phyloP scores from a whole-genome alignment of 148 eudicot genomes.

The Rhododendron kiyosumense region DNA sequence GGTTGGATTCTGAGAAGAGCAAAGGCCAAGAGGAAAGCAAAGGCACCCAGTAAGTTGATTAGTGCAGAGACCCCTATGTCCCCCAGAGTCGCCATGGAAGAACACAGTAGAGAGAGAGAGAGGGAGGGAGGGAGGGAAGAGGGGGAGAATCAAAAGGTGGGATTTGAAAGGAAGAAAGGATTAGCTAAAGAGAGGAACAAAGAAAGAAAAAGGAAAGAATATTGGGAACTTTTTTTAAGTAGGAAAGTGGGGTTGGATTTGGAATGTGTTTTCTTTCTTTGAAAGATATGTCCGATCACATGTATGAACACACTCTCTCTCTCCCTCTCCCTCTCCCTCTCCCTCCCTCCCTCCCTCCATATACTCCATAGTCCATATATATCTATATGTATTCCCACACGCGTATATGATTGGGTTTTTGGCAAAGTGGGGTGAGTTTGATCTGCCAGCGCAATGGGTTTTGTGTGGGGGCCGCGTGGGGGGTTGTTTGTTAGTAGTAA shows the following conservation, averaged over 20 bases:
- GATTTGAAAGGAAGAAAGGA: neutral
- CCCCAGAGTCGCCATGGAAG: conserved; percentile 61
- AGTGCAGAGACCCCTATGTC: conserved; percentile 94
- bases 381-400: neutral
- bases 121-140: neutral
- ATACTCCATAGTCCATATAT: too few relatives aligned
- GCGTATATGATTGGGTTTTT: neutral
- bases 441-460: too few relatives aligned
- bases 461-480: too few relatives aligned
- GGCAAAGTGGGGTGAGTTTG: neutral
- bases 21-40: conserved; percentile 83
- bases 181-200: neutral
- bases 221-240: conserved; percentile 7
- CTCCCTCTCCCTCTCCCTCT: neutral
- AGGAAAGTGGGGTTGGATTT: neutral
- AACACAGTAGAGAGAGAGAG: conserved; percentile 6
- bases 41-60: conserved; percentile 66
- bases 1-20: conserved; percentile 91
- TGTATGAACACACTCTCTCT: neutral
- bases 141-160: conserved; percentile 3
- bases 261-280: neutral
- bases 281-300: neutral
- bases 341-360: too few relatives aligned
- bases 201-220: conserved; percentile 20
- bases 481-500: too few relatives aligned